phyloP scores from a whole-genome alignment of 306 rosid genomes.

The Citrullus colocynthis region DNA sequence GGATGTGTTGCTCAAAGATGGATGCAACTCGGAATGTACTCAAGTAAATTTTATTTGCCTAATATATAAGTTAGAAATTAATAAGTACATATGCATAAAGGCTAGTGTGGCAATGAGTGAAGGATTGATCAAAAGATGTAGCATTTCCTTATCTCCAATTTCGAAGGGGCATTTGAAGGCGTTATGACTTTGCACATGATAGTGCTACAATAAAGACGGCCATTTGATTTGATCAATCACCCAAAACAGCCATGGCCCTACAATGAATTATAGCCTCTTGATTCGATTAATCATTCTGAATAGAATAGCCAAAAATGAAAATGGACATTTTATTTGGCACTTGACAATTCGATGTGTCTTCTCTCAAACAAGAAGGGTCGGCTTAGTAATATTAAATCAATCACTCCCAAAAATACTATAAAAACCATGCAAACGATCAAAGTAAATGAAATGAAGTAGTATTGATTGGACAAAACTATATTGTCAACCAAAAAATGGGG shows the following conservation, averaged over 20 bases:
- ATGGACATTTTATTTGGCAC: slow-evolving; percentile 11
- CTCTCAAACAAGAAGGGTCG: background rate
- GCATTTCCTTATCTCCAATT: background rate
- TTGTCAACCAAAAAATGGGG: too few species aligned
- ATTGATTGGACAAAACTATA: too few species aligned
- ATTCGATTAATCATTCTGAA: background rate
- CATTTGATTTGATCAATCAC: slow-evolving; percentile 20
- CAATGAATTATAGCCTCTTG: slow-evolving; percentile 8
- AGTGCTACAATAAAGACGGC: background rate
- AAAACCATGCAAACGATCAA: background rate
- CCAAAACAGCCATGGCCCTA: background rate
- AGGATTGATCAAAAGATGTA: too few species aligned
- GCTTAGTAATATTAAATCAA: background rate
- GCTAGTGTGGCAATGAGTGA: too few species aligned
- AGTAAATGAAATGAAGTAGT: too few species aligned
- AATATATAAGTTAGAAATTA: too few species aligned
- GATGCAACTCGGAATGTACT: too few species aligned
- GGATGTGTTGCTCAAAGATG: too few species aligned
- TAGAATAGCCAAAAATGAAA: background rate
- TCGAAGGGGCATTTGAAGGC: background rate
- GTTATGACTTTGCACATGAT: background rate
- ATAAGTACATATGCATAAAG: too few species aligned
- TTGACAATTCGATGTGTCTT: slow-evolving; percentile 17
- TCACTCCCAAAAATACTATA: background rate
- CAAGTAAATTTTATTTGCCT: too few species aligned